Base-by-base conservation (phyloP, 345 rosid species). In the Boechera retrofracta region DNA sequence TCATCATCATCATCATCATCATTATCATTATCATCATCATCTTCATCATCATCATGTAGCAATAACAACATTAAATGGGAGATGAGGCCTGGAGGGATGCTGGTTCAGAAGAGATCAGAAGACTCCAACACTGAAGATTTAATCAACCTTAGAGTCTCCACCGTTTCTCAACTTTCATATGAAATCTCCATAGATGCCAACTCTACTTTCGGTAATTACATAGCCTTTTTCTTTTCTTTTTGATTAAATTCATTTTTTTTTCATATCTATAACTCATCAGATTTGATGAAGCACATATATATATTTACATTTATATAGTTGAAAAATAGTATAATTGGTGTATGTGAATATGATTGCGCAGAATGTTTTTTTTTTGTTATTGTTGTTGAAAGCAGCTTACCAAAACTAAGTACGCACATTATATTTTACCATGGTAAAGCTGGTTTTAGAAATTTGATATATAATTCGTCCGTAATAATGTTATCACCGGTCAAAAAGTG, bases 61-160 rank as follows among this genome's bases (percentile, higher is more conserved):
- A 80, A 21, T 54, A 75, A 80, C 39, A 96, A 88, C 65, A 87
- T 89, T 78, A 87, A 91, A 69, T 94, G 98, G 98, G 97, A 94
- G 74, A 76, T 88, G 32, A 82, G 94, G 78, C 97, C 97, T n/a
- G 98, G 97, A 57, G 98, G 96, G 10, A 89, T 94, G 98, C 85
- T 94, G 26, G 98, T 94, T 77, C 98, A 94, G 29, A 91, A 87
- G 87, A 86, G 98, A 77, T 90, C 83, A 47, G 76, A 80, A 16
- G 71, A 73, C 60, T 75, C 77, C 16, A 82, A 73, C 45, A 82
- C 69, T 21, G 75, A 61, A 54, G 89, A 85, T 67, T 32, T 82
- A 71, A 87, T 92, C 75, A 82, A 83, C 7, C 29, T 90, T 5
- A 86, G 87, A 80, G 89, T 92, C 60, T 88, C 97, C 2, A 86